Evolutionary conservation across 1,139 yeast species (phyloP), one percentile per base, ranked within the genome.

Genomic region (Diutina sp.): DNA sequence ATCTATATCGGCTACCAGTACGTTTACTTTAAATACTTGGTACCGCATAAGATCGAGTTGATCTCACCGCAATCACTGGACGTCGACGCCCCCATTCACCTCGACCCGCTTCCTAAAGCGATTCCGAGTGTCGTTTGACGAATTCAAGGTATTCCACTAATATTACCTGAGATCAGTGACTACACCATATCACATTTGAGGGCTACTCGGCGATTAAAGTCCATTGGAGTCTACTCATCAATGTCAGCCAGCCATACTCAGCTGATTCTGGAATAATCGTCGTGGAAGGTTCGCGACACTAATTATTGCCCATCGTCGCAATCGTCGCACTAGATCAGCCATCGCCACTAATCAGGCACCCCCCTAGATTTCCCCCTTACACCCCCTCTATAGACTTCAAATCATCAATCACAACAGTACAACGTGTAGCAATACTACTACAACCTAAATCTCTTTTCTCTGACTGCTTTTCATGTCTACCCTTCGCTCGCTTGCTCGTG

Each of bases 1-100:
- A 69, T 87, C 51, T 79, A 84, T 62, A 87, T 90, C 59, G 90
- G 90, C 16, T 81, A 80, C 56, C 96, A 88, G 67, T 90, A 83
- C 66, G 72, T 86, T 55, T 79, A 84, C 65, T 87, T 50, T 7
- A 50, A 50, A 25, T 50, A 50, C 28, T 12, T 50, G 80, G 66
- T 68, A 64, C 32, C 54, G 9, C 29, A 35, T 1, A 9, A 18
- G 8, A 11, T 12, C 41, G 41, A 35, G 6, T 9, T 9, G n/a
- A 3, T 35, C n/a, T 12, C n/a, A 5, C n/a, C 14, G 41, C n/a
- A 8, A 9, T n/a, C 41, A 4, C 14, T 35, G 11, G 41, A 35
- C 12, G 14, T 5, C n/a, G 41, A 35, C 4, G n/a, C 12, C 5
- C 41, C 41, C 14, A 35, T 35, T n/a, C 41, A 35, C 41, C 41